A percentile compares a stretch with the other conserved stretches of the same genome.
Evolutionary conservation across 1,139 yeast genomes (phyloP).

Genomic region (Yamadazyma aaseri): DNA sequence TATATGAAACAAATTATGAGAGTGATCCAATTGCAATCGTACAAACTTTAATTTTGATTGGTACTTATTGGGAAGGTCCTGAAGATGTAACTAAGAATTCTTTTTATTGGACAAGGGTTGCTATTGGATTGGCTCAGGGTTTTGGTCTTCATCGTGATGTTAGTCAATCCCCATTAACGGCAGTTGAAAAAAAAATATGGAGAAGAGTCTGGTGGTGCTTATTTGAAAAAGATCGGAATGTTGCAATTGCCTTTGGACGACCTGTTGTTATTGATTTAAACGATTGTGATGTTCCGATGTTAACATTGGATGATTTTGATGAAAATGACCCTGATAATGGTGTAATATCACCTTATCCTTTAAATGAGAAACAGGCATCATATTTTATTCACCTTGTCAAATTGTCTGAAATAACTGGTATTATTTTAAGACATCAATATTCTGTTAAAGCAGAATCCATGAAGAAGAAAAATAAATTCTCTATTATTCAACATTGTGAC

Average conservation of each 20-base stretch:
- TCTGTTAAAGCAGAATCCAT: constrained; percentile 65
- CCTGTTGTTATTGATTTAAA: constrained; percentile 69
- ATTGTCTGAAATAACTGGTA: constrained; percentile 72
- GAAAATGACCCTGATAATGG: constrained; percentile 53
- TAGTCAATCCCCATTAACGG: constrained; percentile 30
- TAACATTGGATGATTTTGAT: constrained; percentile 61
- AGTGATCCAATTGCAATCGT: constrained; percentile 65
- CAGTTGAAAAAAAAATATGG: constrained; percentile 56
- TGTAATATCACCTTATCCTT: constrained; percentile 44
- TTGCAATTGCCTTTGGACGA: constrained; percentile 76
- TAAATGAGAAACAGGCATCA: constrained; percentile 48
- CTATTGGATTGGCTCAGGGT: constrained; percentile 74
- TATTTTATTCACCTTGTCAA: constrained; percentile 66
- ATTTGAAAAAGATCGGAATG: constrained; percentile 68
- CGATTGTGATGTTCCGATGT: constrained; percentile 78
- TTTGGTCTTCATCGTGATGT: constrained; percentile 70
- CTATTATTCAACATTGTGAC: constrained; percentile 71
- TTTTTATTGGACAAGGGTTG: constrained; percentile 76
- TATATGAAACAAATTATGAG: constrained; percentile 74
- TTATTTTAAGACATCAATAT: constrained; percentile 69
- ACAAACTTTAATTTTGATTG: constrained; percentile 63
- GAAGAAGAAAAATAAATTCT: constrained; percentile 46
- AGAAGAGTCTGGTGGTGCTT: constrained; percentile 81
- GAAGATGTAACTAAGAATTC: constrained; percentile 75
- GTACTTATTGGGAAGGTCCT: constrained; percentile 77